Evolutionary conservation across 2,329 filamentous ascomycete genomes (phyloP).

Genomic region (Macrophomina tecta): DNA sequence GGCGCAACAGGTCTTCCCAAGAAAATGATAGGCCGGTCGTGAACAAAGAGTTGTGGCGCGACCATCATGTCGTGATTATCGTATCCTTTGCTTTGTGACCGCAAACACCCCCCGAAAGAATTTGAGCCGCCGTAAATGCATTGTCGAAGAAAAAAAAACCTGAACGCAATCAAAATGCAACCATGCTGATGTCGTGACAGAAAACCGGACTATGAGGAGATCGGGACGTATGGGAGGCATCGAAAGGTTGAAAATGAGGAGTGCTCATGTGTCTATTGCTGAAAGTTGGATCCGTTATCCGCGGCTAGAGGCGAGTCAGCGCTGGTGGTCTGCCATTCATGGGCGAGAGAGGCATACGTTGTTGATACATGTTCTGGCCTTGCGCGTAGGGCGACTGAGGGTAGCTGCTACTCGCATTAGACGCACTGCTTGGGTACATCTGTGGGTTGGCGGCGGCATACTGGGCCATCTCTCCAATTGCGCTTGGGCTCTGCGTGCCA

Average conservation of each 20-base stretch:
- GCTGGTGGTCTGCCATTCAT: constrained; percentile 1
- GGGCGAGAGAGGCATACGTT: constrained; percentile 41
- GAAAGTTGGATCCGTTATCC: constrained; percentile 36
- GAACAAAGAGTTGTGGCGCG: constrained; percentile 24
- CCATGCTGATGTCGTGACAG: constrained; percentile 28
- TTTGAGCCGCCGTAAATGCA: constrained; percentile 50
- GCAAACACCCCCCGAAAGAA: constrained; percentile 42
- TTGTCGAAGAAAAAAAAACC: constrained; percentile 31
- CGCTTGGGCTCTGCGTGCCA: constrained; percentile 50
- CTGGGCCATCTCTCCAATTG: constrained; percentile 58
- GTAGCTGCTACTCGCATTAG: constrained; percentile 54
- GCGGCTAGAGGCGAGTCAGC: constrained; percentile 32
- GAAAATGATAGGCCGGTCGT: constrained; percentile 23
- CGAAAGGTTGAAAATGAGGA: constrained; percentile 20
- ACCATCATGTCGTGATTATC: constrained; percentile 29
- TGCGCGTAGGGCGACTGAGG: constrained; percentile 57
- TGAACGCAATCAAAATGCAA: constrained; percentile 28
- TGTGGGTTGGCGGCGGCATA: constrained; percentile 47
- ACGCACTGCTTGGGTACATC: constrained; percentile 51
- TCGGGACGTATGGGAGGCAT: constrained; percentile 22
- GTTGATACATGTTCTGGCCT: constrained; percentile 55
- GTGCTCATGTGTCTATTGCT: constrained; percentile 31
- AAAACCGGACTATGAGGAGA: constrained; percentile 29
- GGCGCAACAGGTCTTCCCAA: constrained; percentile 22
- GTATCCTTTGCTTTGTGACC: constrained; percentile 26